A percentile compares a stretch with the other conserved stretches of the same genome.
phyloP scores from a whole-genome alignment of 306 rosid species.

The Vicia villosa region DNA sequence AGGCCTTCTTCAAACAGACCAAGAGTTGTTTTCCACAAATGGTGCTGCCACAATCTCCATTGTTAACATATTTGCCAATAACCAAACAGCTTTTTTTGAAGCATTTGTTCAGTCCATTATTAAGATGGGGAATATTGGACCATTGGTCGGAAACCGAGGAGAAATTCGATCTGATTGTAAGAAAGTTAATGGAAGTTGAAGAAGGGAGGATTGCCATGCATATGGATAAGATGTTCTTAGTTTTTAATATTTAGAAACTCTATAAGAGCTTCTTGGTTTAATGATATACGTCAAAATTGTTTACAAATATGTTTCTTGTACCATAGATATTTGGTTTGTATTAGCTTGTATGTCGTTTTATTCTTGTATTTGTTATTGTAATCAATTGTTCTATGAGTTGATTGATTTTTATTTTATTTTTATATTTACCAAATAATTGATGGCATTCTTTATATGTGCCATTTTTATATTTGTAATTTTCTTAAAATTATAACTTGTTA shows the following conservation, averaged over 20 bases:
- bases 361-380: neutral
- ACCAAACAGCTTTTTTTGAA: slow-evolving; percentile 63
- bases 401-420: too few relatives aligned
- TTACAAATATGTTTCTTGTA: neutral
- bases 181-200: slow-evolving; percentile 59
- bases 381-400: too few relatives aligned
- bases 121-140: slow-evolving; percentile 73
- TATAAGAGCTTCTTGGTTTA: neutral
- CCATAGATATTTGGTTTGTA: neutral
- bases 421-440: too few relatives aligned
- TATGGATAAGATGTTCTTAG: neutral
- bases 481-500: too few relatives aligned
- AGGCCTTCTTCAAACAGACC: slow-evolving; percentile 69
- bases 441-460: too few relatives aligned
- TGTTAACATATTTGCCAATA: slow-evolving; percentile 52
- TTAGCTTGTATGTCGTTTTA: neutral
- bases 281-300: neutral
- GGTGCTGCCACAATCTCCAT: slow-evolving; percentile 51
- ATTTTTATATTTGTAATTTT: too few relatives aligned
- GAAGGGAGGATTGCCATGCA: neutral
- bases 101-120: slow-evolving; percentile 72
- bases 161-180: slow-evolving; percentile 63
- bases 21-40: slow-evolving; percentile 53
- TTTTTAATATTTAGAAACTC: neutral
- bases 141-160: slow-evolving; percentile 61